Evolutionary conservation across 441 rosid species (phyloP), one percentile per base, ranked within the genome.

Genomic region (Lepidium campestre): DNA sequence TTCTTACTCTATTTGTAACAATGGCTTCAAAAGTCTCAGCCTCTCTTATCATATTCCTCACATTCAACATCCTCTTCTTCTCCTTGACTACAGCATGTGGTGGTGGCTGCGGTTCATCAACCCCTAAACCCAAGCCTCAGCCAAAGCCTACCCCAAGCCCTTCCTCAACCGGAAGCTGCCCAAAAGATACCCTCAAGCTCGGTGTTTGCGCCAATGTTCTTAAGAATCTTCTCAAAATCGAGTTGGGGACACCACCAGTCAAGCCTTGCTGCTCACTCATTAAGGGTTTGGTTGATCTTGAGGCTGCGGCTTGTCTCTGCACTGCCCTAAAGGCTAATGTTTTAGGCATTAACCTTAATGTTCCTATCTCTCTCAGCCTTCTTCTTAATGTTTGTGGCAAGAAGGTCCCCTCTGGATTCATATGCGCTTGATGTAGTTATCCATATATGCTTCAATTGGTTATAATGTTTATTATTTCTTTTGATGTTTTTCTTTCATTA

Each of bases 291-390:
- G 88, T 25, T 34, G 78, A 86, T 67, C 78, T 79, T 6, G 86
- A 85, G 27, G 90, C 85, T 0, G 82, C 87, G 0, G 73, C 47
- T 40, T 83, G 87, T 66, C 87, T 79, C 4, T 79, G 82, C 72
- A 76, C 82, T 17, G 78, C 80, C 5, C 27, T 79, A 4, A 76
- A 36, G 35, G 83, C 76, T 36, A 71, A 58, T 11, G 65, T 79
- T 36, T 57, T 73, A 27, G 80, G 80, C 2, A 11, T 56, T 31
- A 78, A 74, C 48, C 65, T 80, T 5, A 72, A 80, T 22, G 15
- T 82, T 53, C 80, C 81, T 2, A 37, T 82, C 53, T 74, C 84
- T 42, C 58, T 82, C 35, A 71, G 75, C 15, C 47, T 79, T 69
- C 66, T 82, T 60, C 81, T 82, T 41, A 82, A 79, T 48, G 31